Conservation (phyloP, 1,139 yeast species). For the Blastobotrys petasosporus region DNA sequence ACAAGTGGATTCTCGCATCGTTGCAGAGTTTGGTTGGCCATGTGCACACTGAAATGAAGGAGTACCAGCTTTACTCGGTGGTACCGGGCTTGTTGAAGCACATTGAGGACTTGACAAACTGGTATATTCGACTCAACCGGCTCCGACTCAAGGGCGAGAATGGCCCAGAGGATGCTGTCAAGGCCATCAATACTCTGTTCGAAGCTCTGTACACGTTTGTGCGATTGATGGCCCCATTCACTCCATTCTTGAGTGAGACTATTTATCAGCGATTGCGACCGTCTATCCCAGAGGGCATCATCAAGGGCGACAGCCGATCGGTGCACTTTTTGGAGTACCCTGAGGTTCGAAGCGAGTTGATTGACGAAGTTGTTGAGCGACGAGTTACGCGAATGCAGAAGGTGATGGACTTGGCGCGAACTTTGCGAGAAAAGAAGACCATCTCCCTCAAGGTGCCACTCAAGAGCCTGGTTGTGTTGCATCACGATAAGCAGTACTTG, state of each 20-base stretch:
- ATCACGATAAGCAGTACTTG: slow-evolving; percentile 68
- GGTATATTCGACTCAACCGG: slow-evolving; percentile 98
- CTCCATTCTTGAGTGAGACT: slow-evolving; percentile 90
- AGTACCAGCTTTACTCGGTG: slow-evolving; percentile 88
- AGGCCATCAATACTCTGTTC: slow-evolving; percentile 83
- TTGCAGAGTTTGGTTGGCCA: slow-evolving; percentile 81
- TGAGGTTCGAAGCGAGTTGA: slow-evolving; percentile 70
- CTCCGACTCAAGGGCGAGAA: slow-evolving; percentile 94
- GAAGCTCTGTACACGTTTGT: slow-evolving; percentile 85
- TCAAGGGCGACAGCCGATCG: slow-evolving; percentile 57
- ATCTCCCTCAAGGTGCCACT: slow-evolving; percentile 94
- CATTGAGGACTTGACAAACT: slow-evolving; percentile 92
- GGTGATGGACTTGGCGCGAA: slow-evolving; percentile 94
- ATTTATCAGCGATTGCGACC: slow-evolving; percentile 72
- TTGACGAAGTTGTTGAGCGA: slow-evolving; percentile 59
- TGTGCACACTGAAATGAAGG: slow-evolving; percentile 84
- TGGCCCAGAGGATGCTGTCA: slow-evolving; percentile 74
- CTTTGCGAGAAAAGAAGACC: slow-evolving; percentile 90
- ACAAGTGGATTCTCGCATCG: slow-evolving; percentile 92
- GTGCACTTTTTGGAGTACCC: slow-evolving; percentile 94
- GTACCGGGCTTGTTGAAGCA: slow-evolving; percentile 85
- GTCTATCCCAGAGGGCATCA: slow-evolving; percentile 47
- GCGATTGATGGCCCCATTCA: slow-evolving; percentile 98
- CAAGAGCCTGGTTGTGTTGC: slow-evolving; percentile 78
- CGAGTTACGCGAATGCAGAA: slow-evolving; percentile 96